Evolutionary conservation across 1,284 basidiomycete genomes (phyloP), one percentile per base, ranked within the genome.

Genomic region (Rugosomyces carneus): DNA sequence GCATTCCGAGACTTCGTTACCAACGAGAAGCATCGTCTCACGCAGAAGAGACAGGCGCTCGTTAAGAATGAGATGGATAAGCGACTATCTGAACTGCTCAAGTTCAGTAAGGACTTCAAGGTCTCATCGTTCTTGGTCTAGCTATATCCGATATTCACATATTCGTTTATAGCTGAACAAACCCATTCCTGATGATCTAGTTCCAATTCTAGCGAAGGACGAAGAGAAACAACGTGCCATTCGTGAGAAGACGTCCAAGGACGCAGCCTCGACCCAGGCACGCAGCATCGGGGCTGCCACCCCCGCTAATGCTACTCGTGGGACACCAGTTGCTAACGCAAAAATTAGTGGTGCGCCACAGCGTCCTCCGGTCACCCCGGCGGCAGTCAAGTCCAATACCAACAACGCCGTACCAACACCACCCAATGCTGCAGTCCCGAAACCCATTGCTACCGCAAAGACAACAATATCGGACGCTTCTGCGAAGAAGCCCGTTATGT

Each of bases 61-160:
- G 80, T 85, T 47, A 95, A 93, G 76, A 89, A 79, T 60, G 95
- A 97, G 64, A 92, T 93, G 81, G 90, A 94, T 62, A 91, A 88
- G 60, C 81, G 86, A 45, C 81, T 97, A 69, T 87, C 92, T 9
- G 94, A 98, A 42, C 72, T 98, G 41, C 80, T 93, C 61, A 88
- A 88, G 65, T 99, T 97, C 71, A 91, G 90, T 56, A 78, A 89
- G 62, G 87, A 69, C 53, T 99, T 99, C 81, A 96, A 95, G 80
- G 89, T 90, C 36, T 37, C 10, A 3, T 34, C 37, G 38, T 72
- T 19, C 31, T 40, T 24, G 13, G 47, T 21, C 26, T 44, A 44
- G 42, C 47, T 26, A 42, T 29, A 40, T 34, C 2, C 19, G 26
- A 27, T 24, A 37, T 23, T 29, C 26, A n/a, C n/a, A 24, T 34